Evolutionary conservation across 306 rosid species (phyloP).

Genomic region (Trifolium dubium): DNA sequence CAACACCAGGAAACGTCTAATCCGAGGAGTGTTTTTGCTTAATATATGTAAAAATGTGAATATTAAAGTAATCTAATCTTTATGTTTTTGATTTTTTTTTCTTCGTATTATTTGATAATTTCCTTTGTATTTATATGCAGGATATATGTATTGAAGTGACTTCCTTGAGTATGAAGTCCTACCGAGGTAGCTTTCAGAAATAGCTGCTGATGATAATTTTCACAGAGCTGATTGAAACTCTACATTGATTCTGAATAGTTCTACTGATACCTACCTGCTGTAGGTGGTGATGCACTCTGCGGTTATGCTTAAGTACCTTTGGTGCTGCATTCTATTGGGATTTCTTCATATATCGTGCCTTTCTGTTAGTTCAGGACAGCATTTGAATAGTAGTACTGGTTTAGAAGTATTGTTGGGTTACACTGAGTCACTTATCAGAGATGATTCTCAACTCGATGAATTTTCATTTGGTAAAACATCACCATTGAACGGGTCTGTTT

Average conservation of each 20-base stretch:
- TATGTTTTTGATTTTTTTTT: neutral
- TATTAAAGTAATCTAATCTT: slow-evolving; percentile 10
- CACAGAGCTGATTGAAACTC: slow-evolving; percentile 40
- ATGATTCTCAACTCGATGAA: slow-evolving; percentile 47
- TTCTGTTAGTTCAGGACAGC: slow-evolving; percentile 54
- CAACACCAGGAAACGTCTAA: no score
- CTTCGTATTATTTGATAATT: slow-evolving; percentile 23
- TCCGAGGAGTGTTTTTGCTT: neutral
- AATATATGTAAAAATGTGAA: slow-evolving; percentile 20
- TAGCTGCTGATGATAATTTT: neutral
- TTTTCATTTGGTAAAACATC: slow-evolving; percentile 39
- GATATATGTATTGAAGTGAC: slow-evolving; percentile 38
- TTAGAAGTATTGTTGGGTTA: slow-evolving; percentile 49
- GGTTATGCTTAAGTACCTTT: slow-evolving; percentile 58
- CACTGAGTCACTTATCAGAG: slow-evolving; percentile 44
- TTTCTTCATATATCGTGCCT: slow-evolving; percentile 52
- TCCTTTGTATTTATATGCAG: slow-evolving; percentile 48
- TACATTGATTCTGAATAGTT: slow-evolving; percentile 48
- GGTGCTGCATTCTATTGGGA: slow-evolving; percentile 69
- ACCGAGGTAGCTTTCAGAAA: slow-evolving; percentile 44
- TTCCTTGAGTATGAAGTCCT: slow-evolving; percentile 24
- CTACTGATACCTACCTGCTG: slow-evolving; percentile 34
- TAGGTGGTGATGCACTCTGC: slow-evolving; percentile 69
- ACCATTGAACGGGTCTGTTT: slow-evolving; percentile 48
- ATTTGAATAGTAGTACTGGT: slow-evolving; percentile 46